Evolutionary conservation across 1,139 yeast genomes (phyloP), one percentile per base, ranked within the genome.

Genomic region (Saccharomyces hybrid): DNA sequence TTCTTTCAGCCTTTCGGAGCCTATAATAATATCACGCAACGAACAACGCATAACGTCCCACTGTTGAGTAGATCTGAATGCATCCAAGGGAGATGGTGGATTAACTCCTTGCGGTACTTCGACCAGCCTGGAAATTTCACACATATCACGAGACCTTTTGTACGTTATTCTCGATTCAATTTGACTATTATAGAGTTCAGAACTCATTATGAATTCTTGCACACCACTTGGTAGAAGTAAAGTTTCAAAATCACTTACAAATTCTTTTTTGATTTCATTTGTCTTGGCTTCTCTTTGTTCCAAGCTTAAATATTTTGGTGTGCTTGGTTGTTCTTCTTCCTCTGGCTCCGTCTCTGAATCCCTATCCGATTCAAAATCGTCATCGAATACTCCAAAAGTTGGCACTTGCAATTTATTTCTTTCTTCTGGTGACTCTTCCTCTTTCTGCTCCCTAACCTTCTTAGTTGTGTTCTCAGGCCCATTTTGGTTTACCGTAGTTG

Each of bases 221-320:
- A 86, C 78, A 29, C 95, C 95, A 5, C 88, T 84, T 4, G 93
- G 91, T 52, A 83, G 69, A 51, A 72, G 73, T 46, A 82, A 67
- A 56, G 84, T 73, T 55, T 75, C 68, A 25, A 62, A 59, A 55
- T 72, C 71, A 14, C 58, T 48, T 14, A 53, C 32, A 16, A 59
- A 57, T 8, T 47, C 55, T n/a, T 53, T 46, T 49, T 58, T 59
- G 16, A 64, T 49, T 11, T 52, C 47, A 2, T 57, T 53, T 23
- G 49, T 56, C 25, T 53, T 42, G 8, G 50, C 48, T 7, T 47
- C 49, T 46, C 57, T 59, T 7, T 54, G 44, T 7, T 49, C 42
- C 3, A 54, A 20, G 50, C 63, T 62, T 38, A 38, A 20, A 20
- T 16, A 11, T 38, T 59, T 64, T 1, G 51, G 48, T 11, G 58